A percentile compares a stretch with the other conserved stretches of the same genome.
phyloP scores from a whole-genome alignment of 2,329 filamentous ascomycete genomes.

The Calonectria crousiana region DNA sequence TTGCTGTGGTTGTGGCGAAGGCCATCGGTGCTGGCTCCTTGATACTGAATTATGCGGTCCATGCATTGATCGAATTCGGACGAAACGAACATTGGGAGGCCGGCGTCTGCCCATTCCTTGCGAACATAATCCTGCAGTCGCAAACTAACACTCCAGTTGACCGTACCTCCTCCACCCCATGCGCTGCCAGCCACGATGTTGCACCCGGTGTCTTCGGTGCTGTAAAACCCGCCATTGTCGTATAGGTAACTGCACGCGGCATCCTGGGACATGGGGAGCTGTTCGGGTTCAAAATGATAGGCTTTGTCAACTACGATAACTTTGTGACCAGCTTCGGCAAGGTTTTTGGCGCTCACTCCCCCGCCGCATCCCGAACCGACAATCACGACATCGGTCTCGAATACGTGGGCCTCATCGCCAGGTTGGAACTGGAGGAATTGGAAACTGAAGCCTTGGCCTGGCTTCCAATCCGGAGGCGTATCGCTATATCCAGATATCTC shows the following conservation, averaged over 20 bases:
- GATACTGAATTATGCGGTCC: conserved; percentile 81
- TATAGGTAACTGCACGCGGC: conserved; percentile 74
- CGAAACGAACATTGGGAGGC: conserved; percentile 80
- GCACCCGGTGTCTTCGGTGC: conserved; percentile 69
- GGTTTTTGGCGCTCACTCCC: conserved; percentile 82
- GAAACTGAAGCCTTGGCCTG: conserved; percentile 66
- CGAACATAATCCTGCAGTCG: conserved; percentile 81
- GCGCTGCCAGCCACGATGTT: conserved; percentile 75
- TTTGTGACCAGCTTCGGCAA: conserved; percentile 79
- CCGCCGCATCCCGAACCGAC: conserved; percentile 91
- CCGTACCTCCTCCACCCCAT: conserved; percentile 88
- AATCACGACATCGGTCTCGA: conserved; percentile 86
- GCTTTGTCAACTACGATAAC: conserved; percentile 88
- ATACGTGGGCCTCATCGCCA: conserved; percentile 60
- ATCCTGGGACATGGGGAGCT: conserved; percentile 79
- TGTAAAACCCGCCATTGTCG: conserved; percentile 72
- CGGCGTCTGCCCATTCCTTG: conserved; percentile 80
- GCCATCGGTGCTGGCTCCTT: conserved; percentile 77
- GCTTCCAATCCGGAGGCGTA: conserved; percentile 63
- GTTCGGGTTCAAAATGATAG: conserved; percentile 78
- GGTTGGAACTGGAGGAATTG: conserved; percentile 70
- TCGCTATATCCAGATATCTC: conserved; percentile 70
- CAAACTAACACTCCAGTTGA: conserved; percentile 83
- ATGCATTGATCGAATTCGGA: conserved; percentile 81
- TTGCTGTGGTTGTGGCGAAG: conserved; percentile 82